A percentile compares a stretch with the other conserved stretches of the same genome.
Evolutionary conservation across 148 eudicot genomes (phyloP).

Genomic region (Agrostemma githago): DNA sequence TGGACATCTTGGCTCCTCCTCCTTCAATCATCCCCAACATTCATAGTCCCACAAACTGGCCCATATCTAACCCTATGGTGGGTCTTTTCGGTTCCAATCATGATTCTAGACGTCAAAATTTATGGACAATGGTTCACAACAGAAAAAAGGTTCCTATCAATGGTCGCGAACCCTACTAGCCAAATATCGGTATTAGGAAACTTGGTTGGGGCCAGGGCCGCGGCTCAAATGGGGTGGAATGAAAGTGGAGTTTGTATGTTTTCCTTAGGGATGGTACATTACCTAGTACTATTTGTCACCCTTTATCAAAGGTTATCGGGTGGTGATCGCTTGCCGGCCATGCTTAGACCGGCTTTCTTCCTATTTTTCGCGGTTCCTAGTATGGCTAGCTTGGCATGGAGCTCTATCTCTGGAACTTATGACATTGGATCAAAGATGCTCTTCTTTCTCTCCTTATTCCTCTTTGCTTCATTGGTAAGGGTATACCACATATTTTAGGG

Average conservation of each 20-base stretch:
- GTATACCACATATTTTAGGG: background rate
- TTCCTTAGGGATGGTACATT: constrained; percentile 36
- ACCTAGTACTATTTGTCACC: constrained; percentile 51
- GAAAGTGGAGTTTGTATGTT: constrained; percentile 41
- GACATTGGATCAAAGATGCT: constrained; percentile 47
- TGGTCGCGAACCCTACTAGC: constrained; percentile 56
- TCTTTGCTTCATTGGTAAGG: constrained; percentile 48
- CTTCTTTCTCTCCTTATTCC: constrained; percentile 55
- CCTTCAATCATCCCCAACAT: constrained; percentile 31
- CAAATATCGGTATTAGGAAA: constrained; percentile 54
- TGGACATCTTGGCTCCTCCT: constrained; percentile 41
- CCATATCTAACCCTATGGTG: constrained; percentile 36
- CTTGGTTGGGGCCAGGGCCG: constrained; percentile 37
- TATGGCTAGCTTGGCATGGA: constrained; percentile 56
- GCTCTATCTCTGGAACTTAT: constrained; percentile 43
- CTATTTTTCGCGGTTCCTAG: constrained; percentile 56
- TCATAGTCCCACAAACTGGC: constrained; percentile 9
- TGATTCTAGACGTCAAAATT: constrained; percentile 50
- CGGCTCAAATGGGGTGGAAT: constrained; percentile 36
- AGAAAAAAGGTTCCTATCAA: constrained; percentile 39
- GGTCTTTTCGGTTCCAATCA: constrained; percentile 39
- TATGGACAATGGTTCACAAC: constrained; percentile 70
- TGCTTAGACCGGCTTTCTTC: constrained; percentile 54
- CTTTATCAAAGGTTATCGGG: constrained; percentile 53
- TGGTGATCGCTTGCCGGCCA: constrained; percentile 37